phyloP scores from a whole-genome alignment of 805 yeast genomes.

The Barnettozyma sucrosica region DNA sequence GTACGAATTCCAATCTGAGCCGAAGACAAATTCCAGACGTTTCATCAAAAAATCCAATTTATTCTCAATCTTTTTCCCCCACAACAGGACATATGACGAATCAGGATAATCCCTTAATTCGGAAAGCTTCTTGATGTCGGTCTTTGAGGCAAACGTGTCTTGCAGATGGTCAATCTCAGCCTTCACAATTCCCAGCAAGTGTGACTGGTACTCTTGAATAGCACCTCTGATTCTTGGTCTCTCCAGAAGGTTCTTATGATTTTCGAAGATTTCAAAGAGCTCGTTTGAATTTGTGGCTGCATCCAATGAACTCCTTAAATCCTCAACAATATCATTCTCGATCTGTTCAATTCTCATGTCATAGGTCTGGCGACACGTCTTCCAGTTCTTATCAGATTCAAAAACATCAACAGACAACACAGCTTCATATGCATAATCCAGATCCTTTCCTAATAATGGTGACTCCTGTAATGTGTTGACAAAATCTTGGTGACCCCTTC shows the following conservation, averaged over 20 bases:
- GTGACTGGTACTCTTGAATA: slow-evolving; percentile 52
- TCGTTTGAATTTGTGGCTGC: slow-evolving; percentile 38
- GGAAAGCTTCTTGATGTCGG: slow-evolving; percentile 32
- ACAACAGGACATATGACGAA: slow-evolving; percentile 40
- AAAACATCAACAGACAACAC: slow-evolving; percentile 33
- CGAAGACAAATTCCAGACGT: slow-evolving; percentile 47
- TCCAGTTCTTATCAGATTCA: slow-evolving; percentile 38
- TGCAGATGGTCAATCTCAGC: slow-evolving; percentile 41
- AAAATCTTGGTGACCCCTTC: slow-evolving; percentile 50
- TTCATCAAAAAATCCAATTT: slow-evolving; percentile 37
- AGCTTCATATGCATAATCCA: slow-evolving; percentile 37
- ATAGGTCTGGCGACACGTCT: slow-evolving; percentile 35
- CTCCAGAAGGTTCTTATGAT: slow-evolving; percentile 41
- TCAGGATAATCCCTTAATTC: slow-evolving; percentile 43
- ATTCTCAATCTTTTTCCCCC: slow-evolving; percentile 46
- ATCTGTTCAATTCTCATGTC: slow-evolving; percentile 36
- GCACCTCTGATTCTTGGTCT: slow-evolving; percentile 54
- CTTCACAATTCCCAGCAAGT: slow-evolving; percentile 43
- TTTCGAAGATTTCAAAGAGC: slow-evolving; percentile 46
- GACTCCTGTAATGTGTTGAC: slow-evolving; percentile 29
- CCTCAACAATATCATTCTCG: slow-evolving; percentile 40
- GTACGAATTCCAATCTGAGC: slow-evolving; percentile 54
- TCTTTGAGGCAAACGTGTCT: slow-evolving; percentile 31
- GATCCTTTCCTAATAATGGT: slow-evolving; percentile 23
- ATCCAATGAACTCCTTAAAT: slow-evolving; percentile 35